These are phyloP conservation scores for Cordyceps tenuipes DNA, from an alignment of 2,329 filamentous ascomycete species.

Conservation along the genomic window DNA sequence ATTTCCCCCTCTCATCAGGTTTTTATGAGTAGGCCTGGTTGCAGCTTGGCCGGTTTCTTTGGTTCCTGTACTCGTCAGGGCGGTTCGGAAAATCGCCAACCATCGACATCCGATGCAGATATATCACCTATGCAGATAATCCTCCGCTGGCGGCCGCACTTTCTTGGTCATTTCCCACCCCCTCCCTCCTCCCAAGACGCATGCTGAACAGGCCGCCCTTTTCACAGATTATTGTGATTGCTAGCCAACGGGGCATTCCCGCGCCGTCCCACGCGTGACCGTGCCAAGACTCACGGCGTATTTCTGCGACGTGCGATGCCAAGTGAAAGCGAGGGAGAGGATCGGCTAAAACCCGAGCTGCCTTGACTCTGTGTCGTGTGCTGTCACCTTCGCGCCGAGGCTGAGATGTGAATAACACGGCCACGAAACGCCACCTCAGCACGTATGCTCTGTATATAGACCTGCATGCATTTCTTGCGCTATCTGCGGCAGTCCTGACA, in stretches of 20 bases:
- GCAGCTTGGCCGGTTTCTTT: not conserved
- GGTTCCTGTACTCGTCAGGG: not conserved
- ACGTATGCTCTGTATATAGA: not conserved
- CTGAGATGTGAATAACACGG: not conserved
- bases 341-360: not conserved
- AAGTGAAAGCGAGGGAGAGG: conserved; percentile 1
- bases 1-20: not conserved
- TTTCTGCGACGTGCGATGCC: not conserved
- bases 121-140: not conserved
- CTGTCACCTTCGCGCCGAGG: not conserved
- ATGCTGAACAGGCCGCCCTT: not conserved
- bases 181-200: not conserved
- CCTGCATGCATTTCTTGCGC: not conserved
- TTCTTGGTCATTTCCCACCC: not conserved
- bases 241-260: not conserved
- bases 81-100: not conserved
- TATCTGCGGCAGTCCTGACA: not conserved
- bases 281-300: not conserved
- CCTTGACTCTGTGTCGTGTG: not conserved
- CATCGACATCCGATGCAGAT: not conserved
- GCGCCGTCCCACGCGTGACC: not conserved
- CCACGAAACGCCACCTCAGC: not conserved
- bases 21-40: not conserved
- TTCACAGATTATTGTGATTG: not conserved
- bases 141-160: not conserved